These are phyloP conservation scores for Aciculosporium take DNA, from an alignment of 2,329 filamentous ascomycete species.

Conservation along the genomic window DNA sequence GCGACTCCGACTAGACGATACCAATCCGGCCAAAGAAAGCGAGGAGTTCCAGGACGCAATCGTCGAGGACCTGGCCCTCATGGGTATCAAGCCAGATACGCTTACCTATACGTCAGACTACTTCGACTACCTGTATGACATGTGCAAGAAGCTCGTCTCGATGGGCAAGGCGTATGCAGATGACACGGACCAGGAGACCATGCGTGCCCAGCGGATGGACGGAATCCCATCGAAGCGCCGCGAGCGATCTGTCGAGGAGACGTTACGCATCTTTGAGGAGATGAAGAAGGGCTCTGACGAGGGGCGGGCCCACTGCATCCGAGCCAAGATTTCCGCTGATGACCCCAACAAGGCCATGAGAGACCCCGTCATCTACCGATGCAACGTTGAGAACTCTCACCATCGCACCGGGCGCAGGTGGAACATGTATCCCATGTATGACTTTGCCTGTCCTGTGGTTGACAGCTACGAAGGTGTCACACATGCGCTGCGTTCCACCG, in stretches of 20 bases:
- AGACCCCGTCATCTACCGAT: slow-evolving; percentile 94
- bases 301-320: slow-evolving; percentile 77
- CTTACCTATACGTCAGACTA: slow-evolving; percentile 90
- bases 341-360: slow-evolving; percentile 91
- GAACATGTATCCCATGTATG: slow-evolving; percentile 82
- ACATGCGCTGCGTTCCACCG: slow-evolving; percentile 68
- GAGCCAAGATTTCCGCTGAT: slow-evolving; percentile 83
- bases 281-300: slow-evolving; percentile 80
- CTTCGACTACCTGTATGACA: slow-evolving; percentile 83
- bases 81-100: slow-evolving; percentile 81
- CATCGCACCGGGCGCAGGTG: slow-evolving; percentile 67
- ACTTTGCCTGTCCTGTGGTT: slow-evolving; percentile 72
- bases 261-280: slow-evolving; percentile 71
- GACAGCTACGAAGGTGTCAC: slow-evolving; percentile 72
- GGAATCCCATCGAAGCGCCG: slow-evolving; percentile 71
- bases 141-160: slow-evolving; percentile 71
- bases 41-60: slow-evolving; percentile 92
- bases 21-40: slow-evolving; percentile 95
- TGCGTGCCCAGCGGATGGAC: slow-evolving; percentile 73
- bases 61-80: slow-evolving; percentile 74
- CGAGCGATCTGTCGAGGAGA: slow-evolving; percentile 68
- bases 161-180: slow-evolving; percentile 86
- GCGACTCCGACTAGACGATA: slow-evolving; percentile 89
- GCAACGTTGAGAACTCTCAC: slow-evolving; percentile 53
- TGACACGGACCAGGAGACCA: slow-evolving; percentile 79